Base-by-base conservation (phyloP, 306 rosid species). In the Bauhinia variegata region DNA sequence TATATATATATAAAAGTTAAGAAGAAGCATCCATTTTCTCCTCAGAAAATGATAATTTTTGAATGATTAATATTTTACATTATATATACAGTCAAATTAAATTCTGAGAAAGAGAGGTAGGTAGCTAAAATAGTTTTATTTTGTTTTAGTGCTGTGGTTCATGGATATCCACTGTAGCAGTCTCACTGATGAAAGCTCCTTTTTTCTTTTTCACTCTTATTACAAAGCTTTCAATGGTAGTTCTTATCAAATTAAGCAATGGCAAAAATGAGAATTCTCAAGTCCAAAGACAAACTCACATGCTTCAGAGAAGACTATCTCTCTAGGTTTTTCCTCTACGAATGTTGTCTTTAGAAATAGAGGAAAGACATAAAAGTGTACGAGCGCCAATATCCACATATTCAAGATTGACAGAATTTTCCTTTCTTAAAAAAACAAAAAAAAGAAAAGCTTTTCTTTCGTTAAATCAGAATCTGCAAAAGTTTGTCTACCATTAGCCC, bases 401-500 rank as follows among this genome's bases (percentile, higher is more conserved):
- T 36, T 36, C 10, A 63, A 76, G 54, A 64, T 23, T 54, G 79
- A 23, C 28, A 23, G 28, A 23, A 1, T 23, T 23, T 23, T 23
- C 2, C 28, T 23, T 23, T 23, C 2, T 23, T 23, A 23, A n/a
- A n/a, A n/a, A n/a, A n/a, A n/a, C n/a, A n/a, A 67, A 44, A 69
- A 19, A 61, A 54, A 58, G 60, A 50, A 51, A 79, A 70, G 70
- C 43, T 42, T 49, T 49, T 13, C 63, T 57, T 32, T 69, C 19
- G 76, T 64, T 50, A 67, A 57, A 75, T 74, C 70, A 57, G 63
- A 79, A 74, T 74, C 79, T 51, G 14, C 66, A 50, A 73, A 79
- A 79, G 80, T 37, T 57, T 71, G 80, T 79, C 84, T 55, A 69
- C 77, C 78, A 79, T 64, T 68, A 74, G 39, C 78, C 52, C 57